Evolutionary conservation across 345 rosid species (phyloP), one percentile per base, ranked within the genome.

Genomic region (Linum tenue): DNA sequence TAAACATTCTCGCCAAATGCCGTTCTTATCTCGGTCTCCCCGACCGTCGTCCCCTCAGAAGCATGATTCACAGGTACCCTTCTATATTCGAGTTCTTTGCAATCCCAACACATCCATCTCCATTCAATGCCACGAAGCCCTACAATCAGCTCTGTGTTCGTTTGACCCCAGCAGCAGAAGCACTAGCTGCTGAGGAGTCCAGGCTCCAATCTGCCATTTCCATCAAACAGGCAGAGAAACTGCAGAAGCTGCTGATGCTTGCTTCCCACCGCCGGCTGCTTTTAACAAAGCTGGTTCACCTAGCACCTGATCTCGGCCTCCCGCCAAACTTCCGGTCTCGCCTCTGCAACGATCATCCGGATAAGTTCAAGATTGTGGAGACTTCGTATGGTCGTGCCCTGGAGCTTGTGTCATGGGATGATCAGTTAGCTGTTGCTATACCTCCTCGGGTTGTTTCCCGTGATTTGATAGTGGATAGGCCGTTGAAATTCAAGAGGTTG

Each of bases 201-300:
- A 67, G 73, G 57, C 82, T 87, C 2, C 85, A 73, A 68, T 76
- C 89, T 3, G 88, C 79, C 16, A 77, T 86, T 55, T 75, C 98
- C 36, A 66, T 62, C 56, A 75, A 66, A 39, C 77, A 89, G 82
- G 95, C 97, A 7, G 51, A 63, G 62, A 92, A 87, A 67, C 88
- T 92, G 16, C 90, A 86, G 80, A 92, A 87, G 70, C 89, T 92
- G 73, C 86, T 92, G 14, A 92, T 90, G 97, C 79, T 92, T 31
- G 79, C 98, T 48, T 79, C 91, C 64, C 90, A 89, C 72, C 79
- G 58, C 5, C 73, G 91, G 69, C 84, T 92, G 53, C 79, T 87
- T 55, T 77, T 92, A 55, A 81, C 95, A 22, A 92, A 92, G 77
- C 77, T 92, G 64, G 96, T 88, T 74, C 97, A 92, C 69, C 73